Base-by-base conservation (phyloP, 495 filamentous ascomycete species). In the Aspergillus affinis region DNA sequence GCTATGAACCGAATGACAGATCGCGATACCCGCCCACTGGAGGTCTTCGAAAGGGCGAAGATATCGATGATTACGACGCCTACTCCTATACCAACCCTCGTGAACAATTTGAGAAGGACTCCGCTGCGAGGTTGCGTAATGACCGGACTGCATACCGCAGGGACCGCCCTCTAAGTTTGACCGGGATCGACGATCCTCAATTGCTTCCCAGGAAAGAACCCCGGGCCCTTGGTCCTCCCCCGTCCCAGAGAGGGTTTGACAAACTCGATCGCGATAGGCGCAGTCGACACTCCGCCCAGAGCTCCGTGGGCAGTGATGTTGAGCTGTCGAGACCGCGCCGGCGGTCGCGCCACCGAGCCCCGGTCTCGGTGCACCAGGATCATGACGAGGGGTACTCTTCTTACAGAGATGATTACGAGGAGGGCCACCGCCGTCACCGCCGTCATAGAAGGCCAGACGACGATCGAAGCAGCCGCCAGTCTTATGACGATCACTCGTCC, bases 1-100 rank as follows among this genome's bases (percentile, higher is more conserved):
- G 48, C 7, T 63, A 74, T 49, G 63, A 67, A 41, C 60, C 66
- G 18, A 59, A 63, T 32, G 62, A 56, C 8, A 61, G 57, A 2
- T 65, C 65, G 58, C 70, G 68, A 27, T 70, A 77, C 49, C 71
- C 69, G 26, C 62, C 69, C 3, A 70, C 68, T 17, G 69, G 67
- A 21, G 69, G 69, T 7, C 60, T 71, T 51, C 67, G 72, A 48
- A 78, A 83, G 41, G 73, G 81, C 13, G 84, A 87, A 52, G 87
- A 87, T 66, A 83, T 86, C 54, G 86, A 87, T 45, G 79, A 86
- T 46, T 74, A 75, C 49, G 70, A 78, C 65, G 85, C 85, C 2
- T 91, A 86, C 65, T 88, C 88, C 51, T 91, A 91, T 61, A 91
- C 88, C 5, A 87, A 84, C 26, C 84, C 86, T 9, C 79, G 84